phyloP scores from a whole-genome alignment of 305 asterid species.

The Vinca major region DNA sequence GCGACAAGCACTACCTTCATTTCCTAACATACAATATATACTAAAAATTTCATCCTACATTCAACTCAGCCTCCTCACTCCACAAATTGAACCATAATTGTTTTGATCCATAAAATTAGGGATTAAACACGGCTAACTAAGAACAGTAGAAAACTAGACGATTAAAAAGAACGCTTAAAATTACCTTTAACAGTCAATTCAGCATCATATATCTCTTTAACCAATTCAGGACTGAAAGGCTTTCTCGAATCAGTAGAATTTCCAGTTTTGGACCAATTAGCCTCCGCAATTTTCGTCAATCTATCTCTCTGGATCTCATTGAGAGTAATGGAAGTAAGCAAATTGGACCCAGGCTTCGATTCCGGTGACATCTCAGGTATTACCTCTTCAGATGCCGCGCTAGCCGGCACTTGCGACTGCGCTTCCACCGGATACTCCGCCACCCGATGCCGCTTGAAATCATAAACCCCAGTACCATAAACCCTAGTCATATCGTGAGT shows the following conservation, averaged over 20 bases:
- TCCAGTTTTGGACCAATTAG: slow-evolving; percentile 59
- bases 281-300: slow-evolving; percentile 65
- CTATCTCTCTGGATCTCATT: slow-evolving; percentile 88
- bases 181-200: slow-evolving; percentile 77
- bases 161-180: neutral
- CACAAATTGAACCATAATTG: neutral
- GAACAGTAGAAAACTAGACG: neutral
- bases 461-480: slow-evolving; percentile 77
- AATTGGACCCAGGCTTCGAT: slow-evolving; percentile 41
- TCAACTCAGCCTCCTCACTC: neutral
- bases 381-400: neutral
- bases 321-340: slow-evolving; percentile 69
- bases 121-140: neutral
- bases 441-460: slow-evolving; percentile 83
- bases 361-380: slow-evolving; percentile 46
- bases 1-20: too few relatives aligned
- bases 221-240: slow-evolving; percentile 67
- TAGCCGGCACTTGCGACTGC: slow-evolving; percentile 13
- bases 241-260: slow-evolving; percentile 40
- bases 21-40: neutral
- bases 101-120: neutral
- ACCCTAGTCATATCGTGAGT: slow-evolving; percentile 41
- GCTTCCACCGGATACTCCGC: slow-evolving; percentile 87
- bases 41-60: neutral
- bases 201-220: slow-evolving; percentile 63